phyloP scores from a whole-genome alignment of 306 rosid species.

The Inga laurina region DNA sequence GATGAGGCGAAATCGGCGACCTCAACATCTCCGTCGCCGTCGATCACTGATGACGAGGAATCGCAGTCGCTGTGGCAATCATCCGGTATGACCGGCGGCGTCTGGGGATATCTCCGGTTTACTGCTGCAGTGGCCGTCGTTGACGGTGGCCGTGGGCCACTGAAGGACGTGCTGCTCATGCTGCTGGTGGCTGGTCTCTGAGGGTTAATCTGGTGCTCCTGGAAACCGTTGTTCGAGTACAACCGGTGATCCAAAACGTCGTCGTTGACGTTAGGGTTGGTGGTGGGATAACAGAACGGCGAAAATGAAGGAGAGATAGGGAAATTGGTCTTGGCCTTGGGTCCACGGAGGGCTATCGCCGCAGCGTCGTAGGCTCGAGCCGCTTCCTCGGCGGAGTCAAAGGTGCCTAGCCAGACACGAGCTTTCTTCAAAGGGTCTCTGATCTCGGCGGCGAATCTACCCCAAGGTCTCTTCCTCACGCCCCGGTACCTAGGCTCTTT shows the following conservation, averaged over 20 bases:
- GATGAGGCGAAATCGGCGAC: conserved; percentile 38
- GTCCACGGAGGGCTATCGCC: conserved; percentile 77
- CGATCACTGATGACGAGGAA: conserved; percentile 78
- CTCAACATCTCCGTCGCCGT: conserved; percentile 31
- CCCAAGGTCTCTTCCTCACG: conserved; percentile 92
- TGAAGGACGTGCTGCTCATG: conserved; percentile 5
- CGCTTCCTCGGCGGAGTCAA: conserved; percentile 88
- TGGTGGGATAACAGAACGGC: conserved; percentile 34
- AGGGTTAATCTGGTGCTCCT: background rate
- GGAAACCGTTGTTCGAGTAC: conserved; percentile 6
- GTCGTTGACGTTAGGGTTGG: background rate
- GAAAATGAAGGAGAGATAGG: conserved; percentile 38
- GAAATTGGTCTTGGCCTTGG: conserved; percentile 85
- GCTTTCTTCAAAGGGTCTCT: conserved; percentile 90
- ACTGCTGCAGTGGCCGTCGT: background rate
- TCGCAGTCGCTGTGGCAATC: conserved; percentile 95
- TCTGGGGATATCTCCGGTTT: conserved; percentile 46
- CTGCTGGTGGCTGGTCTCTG: conserved; percentile 14
- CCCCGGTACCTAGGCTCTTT: conserved; percentile 67
- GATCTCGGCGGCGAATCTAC: conserved; percentile 96
- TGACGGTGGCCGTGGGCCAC: conserved; percentile 1
- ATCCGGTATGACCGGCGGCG: conserved; percentile 71
- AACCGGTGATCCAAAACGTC: conserved; percentile 50
- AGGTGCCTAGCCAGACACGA: conserved; percentile 92
- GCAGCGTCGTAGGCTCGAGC: conserved; percentile 92